phyloP scores from a whole-genome alignment of 2,329 filamentous ascomycete species.

The Fusarium tuaranense region DNA sequence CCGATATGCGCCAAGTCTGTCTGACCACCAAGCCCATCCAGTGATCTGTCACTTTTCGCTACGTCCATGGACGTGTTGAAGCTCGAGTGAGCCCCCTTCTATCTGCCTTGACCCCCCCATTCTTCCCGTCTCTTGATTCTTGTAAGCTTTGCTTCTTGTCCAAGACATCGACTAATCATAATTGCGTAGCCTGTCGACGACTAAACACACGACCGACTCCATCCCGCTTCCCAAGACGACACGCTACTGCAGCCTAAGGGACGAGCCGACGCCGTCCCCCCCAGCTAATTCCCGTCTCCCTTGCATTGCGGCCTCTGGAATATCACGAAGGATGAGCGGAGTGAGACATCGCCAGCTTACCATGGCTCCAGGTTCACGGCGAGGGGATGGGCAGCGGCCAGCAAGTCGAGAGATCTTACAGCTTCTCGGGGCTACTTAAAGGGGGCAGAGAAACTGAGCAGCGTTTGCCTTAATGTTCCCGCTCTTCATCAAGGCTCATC shows the following conservation, averaged over 20 bases:
- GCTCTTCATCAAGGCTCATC: neutral
- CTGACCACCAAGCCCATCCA: neutral
- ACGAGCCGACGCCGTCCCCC: neutral
- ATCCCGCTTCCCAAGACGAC: neutral
- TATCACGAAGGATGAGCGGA: neutral
- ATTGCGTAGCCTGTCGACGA: neutral
- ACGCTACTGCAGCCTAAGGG: neutral
- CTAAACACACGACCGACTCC: neutral
- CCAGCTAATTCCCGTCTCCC: neutral
- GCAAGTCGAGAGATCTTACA: neutral
- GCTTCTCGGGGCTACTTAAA: neutral
- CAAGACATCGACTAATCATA: neutral
- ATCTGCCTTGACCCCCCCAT: neutral
- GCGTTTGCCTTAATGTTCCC: neutral
- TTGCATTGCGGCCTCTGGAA: neutral
- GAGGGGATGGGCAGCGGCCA: neutral
- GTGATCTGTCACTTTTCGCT: neutral
- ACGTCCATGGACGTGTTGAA: neutral
- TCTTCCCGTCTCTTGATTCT: neutral
- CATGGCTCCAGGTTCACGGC: neutral
- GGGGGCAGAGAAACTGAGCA: neutral
- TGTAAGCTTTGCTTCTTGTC: neutral
- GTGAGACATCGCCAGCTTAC: neutral
- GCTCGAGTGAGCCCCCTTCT: neutral
- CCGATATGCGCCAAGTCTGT: neutral